Evolutionary conservation across 306 rosid genomes (phyloP).

Genomic region (Calophaca sinica): DNA sequence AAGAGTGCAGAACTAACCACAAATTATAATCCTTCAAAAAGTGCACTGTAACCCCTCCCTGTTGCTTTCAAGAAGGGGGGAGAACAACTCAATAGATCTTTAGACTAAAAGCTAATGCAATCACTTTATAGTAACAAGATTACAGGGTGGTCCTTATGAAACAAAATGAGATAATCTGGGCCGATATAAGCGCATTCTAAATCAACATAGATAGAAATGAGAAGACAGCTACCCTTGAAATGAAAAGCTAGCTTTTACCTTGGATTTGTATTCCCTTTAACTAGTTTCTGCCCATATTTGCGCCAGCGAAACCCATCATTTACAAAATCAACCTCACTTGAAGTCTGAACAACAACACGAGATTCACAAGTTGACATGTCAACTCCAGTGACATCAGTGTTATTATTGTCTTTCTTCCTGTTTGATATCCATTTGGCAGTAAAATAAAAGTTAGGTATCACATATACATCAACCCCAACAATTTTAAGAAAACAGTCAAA

Average conservation of each 20-base stretch:
- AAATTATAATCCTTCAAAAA: conserved; percentile 18
- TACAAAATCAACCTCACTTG: conserved; percentile 81
- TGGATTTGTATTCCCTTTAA: conserved; percentile 86
- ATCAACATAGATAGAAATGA: conserved; percentile 19
- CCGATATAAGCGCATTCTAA: conserved; percentile 10
- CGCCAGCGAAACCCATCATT: conserved; percentile 96
- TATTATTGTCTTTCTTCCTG: conserved; percentile 68
- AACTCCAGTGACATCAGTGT: conserved; percentile 46
- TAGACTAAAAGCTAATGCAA: conserved; percentile 27
- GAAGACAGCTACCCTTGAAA: conserved; percentile 12
- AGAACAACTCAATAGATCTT: conserved; percentile 15
- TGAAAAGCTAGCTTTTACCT: conserved; percentile 62
- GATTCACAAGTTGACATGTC: conserved; percentile 62
- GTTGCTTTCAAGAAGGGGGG: conserved; percentile 19
- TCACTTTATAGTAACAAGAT: conserved; percentile 19
- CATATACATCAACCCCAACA: conserved; percentile 22
- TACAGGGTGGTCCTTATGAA: conserved; percentile 25
- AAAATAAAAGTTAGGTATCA: conserved; percentile 43
- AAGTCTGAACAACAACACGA: conserved; percentile 72
- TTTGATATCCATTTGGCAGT: conserved; percentile 41
- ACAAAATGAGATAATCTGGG: conserved; percentile 8
- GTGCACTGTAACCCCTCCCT: background rate
- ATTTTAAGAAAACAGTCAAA: conserved; percentile 34
- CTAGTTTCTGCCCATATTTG: conserved; percentile 92
- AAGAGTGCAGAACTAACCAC: conserved; percentile 5